Percentiles rank a stretch among this genome's conserved stretches.
Conservation (phyloP, 2,329 filamentous ascomycete species). For the Paecilomyces variotii region DNA sequence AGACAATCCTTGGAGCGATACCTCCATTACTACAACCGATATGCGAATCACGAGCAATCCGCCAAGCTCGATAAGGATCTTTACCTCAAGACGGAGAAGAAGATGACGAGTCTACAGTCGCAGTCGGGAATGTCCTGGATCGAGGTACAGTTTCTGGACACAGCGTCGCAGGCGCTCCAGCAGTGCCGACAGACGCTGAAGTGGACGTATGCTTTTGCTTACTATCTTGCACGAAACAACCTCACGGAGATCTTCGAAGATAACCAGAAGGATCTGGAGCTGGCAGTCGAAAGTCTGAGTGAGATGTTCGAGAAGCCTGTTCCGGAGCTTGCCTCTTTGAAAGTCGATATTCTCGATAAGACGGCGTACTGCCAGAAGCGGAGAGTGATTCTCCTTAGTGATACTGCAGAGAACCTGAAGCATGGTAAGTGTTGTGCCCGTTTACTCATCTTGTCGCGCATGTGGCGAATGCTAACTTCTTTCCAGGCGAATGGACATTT, state of each 20-base stretch:
- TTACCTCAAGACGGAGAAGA: constrained; percentile 93
- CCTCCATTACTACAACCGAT: constrained; percentile 97
- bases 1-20: constrained; percentile 91
- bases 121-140: constrained; percentile 98
- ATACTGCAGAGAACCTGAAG: constrained; percentile 87
- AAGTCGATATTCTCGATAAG: constrained; percentile 98
- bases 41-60: constrained; percentile 97
- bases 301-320: constrained; percentile 99
- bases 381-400: constrained; percentile 77
- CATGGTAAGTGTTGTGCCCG: constrained; percentile 54
- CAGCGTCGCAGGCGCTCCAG: constrained; percentile 86
- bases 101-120: constrained; percentile 94
- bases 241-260: constrained; percentile 96
- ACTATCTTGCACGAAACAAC: constrained; percentile 94
- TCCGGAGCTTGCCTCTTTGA: constrained; percentile 73
- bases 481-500: constrained; percentile 38
- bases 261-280: constrained; percentile 95
- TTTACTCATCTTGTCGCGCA: neutral
- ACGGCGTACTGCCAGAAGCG: constrained; percentile 94
- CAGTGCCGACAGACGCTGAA: constrained; percentile 97
- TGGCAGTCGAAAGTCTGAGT: constrained; percentile 94
- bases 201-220: constrained; percentile 98
- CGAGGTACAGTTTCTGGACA: constrained; percentile 93
- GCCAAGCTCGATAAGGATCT: constrained; percentile 95
- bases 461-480: constrained; percentile 4